Base-by-base conservation (phyloP, 2,329 filamentous ascomycete genomes). In the Apiospora arundinis region DNA sequence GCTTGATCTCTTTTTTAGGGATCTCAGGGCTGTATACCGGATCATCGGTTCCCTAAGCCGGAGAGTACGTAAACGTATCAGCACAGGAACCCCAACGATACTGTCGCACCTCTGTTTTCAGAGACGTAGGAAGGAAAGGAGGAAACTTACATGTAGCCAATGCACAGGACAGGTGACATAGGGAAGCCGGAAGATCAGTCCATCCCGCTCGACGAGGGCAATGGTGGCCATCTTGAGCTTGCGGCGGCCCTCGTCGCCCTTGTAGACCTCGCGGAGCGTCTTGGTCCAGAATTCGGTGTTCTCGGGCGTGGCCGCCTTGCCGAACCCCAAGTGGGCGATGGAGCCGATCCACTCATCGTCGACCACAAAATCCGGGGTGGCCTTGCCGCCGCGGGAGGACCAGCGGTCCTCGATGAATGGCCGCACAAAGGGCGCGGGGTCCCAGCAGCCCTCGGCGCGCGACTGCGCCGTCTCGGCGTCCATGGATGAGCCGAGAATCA, bases 401-500 rank as follows among this genome's bases (percentile, higher is more conserved):
- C 67, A 69, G 32, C 84, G 87, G 63, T 76, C 78, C 42, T 85
- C 81, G 49, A 81, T 80, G 73, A 87, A 86, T 5, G 83, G 80
- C 2, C 76, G 74, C 11, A 85, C 80, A 68, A 83, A 80, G 0
- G 82, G 77, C 60, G 81, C 80, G 44, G 83, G 83, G 72, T 88
- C 83, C 87, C 86, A 88, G 78, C 84, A 85, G 18, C 86, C 86
- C 60, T 84, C 83, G 32, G 76, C 76, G 2, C 85, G 82, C 11
- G 85, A 84, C 14, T 80, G 80, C 2, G 81, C 75, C 9, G 86
- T 87, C 80, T 89, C 86, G 75, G 81, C 84, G 77, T 88, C 87
- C 84, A 88, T 86, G 0, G 85, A 87, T 5, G 85, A 87, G 42
- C 86, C 86, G 7, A 88, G 79, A 4, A 82, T 81, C 23, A 88